A percentile compares a stretch with the other conserved stretches of the same genome.
Conservation (phyloP, 1,139 yeast genomes). For the Taphrina wiesneri region DNA sequence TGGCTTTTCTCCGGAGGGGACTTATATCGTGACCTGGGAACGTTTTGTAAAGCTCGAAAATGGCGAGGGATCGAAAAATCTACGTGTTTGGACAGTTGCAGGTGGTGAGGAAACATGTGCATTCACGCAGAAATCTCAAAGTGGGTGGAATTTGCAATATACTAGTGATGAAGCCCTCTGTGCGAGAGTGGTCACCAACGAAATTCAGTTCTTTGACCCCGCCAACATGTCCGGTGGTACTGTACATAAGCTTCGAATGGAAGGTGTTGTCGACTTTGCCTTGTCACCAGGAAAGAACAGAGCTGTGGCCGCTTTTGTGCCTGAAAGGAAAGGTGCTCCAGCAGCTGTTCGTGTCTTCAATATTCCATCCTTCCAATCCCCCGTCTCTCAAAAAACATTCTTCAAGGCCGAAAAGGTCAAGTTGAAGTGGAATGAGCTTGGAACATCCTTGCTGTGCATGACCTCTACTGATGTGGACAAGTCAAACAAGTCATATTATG, state of each 20-base stretch:
- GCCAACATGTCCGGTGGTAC: constrained; percentile 57
- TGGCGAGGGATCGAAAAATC: constrained; percentile 57
- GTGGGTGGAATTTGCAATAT: constrained; percentile 70
- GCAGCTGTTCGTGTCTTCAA: constrained; percentile 84
- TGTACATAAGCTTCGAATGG: constrained; percentile 57
- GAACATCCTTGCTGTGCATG: constrained; percentile 89
- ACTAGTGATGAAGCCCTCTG: constrained; percentile 73
- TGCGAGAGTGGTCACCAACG: constrained; percentile 64
- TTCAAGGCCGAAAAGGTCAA: constrained; percentile 95
- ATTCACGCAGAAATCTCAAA: constrained; percentile 79
- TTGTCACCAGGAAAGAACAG: constrained; percentile 89
- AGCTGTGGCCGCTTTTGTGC: constrained; percentile 86
- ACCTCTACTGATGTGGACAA: constrained; percentile 96
- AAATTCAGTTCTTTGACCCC: constrained; percentile 71
- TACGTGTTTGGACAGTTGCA: constrained; percentile 65
- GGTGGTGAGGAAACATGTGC: constrained; percentile 57
- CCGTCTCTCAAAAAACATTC: constrained; percentile 81
- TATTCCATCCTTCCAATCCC: constrained; percentile 67
- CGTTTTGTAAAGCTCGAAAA: constrained; percentile 61
- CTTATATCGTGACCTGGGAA: constrained; percentile 84
- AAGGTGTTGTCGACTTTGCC: constrained; percentile 62
- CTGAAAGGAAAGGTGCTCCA: constrained; percentile 81
- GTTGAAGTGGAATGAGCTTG: constrained; percentile 89
- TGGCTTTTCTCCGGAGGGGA: constrained; percentile 86
- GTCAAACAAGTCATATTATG: constrained; percentile 91